Evolutionary conservation across 257 asterid genomes (phyloP).

Genomic region (Leptodermis oblonga): DNA sequence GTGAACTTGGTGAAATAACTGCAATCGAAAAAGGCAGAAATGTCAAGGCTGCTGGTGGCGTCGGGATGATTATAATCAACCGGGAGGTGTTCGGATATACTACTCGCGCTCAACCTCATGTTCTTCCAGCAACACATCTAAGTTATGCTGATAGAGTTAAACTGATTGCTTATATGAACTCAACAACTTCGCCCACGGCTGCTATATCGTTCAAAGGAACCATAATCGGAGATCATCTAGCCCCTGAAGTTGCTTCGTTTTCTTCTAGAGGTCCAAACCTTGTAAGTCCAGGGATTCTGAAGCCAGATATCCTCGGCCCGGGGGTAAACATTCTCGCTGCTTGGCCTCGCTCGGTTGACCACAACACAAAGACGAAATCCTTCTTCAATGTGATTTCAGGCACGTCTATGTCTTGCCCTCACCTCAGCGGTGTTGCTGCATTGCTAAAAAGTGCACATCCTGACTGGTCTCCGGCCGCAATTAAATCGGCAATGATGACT

Average conservation of each 20-base stretch:
- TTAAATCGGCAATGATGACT: constrained; percentile 17
- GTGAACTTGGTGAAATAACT: not conserved
- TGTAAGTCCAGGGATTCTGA: constrained; percentile 8
- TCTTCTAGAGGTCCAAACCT: constrained; percentile 16
- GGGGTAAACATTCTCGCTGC: constrained; percentile 21
- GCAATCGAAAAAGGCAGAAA: not conserved
- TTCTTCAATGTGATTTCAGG: not conserved
- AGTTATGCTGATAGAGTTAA: constrained; percentile 1
- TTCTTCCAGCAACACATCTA: constrained; percentile 14
- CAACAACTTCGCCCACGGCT: constrained; percentile 3
- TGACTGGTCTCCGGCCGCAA: constrained; percentile 18
- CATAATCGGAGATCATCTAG: constrained; percentile 8
- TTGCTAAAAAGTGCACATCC: constrained; percentile 20
- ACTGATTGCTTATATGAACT: not conserved
- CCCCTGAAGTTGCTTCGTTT: constrained; percentile 13
- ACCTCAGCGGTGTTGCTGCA: constrained; percentile 20
- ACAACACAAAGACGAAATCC: not conserved
- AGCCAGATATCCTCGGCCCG: constrained; percentile 20
- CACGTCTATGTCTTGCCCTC: constrained; percentile 21
- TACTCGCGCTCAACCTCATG: not conserved
- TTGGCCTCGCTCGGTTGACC: not conserved
- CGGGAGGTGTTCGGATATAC: not conserved
- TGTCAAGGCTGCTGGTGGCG: constrained; percentile 16
- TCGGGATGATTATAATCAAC: constrained; percentile 12
- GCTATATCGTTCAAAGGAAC: constrained; percentile 12